Conservation (phyloP, 116 monocot species). For the Zostera marina region DNA sequence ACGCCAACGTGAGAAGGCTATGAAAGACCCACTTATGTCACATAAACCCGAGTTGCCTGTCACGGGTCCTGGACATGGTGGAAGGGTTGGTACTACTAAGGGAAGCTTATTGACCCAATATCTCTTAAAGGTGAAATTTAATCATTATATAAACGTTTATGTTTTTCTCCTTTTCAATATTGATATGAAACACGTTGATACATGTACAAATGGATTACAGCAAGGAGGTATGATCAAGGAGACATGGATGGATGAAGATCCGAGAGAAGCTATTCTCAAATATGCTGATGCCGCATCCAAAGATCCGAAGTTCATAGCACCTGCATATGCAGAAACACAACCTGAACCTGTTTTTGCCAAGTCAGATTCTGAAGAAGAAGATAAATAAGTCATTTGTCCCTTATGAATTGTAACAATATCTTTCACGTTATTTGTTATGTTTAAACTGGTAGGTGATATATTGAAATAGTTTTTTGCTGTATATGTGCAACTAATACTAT, state of each 20-base stretch:
- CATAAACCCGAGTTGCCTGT: conserved; percentile 88
- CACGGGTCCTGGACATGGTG: conserved; percentile 87
- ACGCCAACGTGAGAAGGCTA: conserved; percentile 69
- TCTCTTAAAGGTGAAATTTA: conserved; percentile 62
- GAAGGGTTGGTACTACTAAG: conserved; percentile 88
- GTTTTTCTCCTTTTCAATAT: neutral
- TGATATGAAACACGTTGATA: neutral
- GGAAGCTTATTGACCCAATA: conserved; percentile 95
- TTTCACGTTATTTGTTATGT: no score
- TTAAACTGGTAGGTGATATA: no score
- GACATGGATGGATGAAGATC: conserved; percentile 99
- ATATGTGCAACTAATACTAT: no score
- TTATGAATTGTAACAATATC: no score
- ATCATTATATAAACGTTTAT: neutral
- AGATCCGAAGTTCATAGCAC: conserved; percentile 85
- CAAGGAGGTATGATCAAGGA: conserved; percentile 94
- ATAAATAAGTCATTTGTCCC: conserved; percentile 7
- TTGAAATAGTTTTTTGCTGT: no score
- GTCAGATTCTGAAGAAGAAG: conserved; percentile 81
- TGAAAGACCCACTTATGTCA: conserved; percentile 84
- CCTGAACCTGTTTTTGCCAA: conserved; percentile 75
- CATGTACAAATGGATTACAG: conserved; percentile 21
- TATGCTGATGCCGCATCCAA: conserved; percentile 78
- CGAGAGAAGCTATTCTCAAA: conserved; percentile 91
- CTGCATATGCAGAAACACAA: conserved; percentile 82